Base-by-base conservation (phyloP, 2,329 filamentous ascomycete genomes). In the Passalora sequoiae region DNA sequence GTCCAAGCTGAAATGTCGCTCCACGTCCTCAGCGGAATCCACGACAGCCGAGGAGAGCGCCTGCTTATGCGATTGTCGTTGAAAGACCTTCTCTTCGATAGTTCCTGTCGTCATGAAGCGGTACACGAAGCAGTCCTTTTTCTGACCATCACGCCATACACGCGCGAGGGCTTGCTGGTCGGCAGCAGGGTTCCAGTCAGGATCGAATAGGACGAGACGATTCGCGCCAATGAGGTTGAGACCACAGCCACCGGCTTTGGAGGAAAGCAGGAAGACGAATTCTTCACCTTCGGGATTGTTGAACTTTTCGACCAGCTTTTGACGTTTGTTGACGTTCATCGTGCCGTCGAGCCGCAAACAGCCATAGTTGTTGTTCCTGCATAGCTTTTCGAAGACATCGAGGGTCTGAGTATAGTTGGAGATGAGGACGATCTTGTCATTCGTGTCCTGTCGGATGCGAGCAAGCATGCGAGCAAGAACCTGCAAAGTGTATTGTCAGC, bases 21-120 rank as follows among this genome's bases (percentile, higher is more conserved):
- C 92, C 1, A 98, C 92, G 55, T 98, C 92, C 67, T 98, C 91
- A 1, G 88, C 91, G 2, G 86, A 89, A 66, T 98, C 92, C 6
- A 98, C 92, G 4, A 98, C 92, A 57, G 89, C 96, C 0, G 88
- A 94, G 1, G 91, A 97, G 1, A 98, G 73, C 6, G 88, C 94
- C 67, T 98, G 92, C 68, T 98, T 98, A 73, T 98, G 94, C 1
- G 87, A 94, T 62, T 98, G 92, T 7, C 94, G 84, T 66, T 98
- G 92, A 70, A 98, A 98, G 56, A 98, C 96, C 70, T 98, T 98
- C 67, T 98, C 92, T 63, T 98, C 92, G 49, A 98, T 98, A 0
- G 89, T 96, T 3, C 92, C 92, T 0, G 94, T 97, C 0, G 89
- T 86, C 58, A 98, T 98, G 69, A 98, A 98, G n/a, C 92, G 86